phyloP scores from a whole-genome alignment of 495 filamentous ascomycete genomes.

The Penicillium dipodomyicola region DNA sequence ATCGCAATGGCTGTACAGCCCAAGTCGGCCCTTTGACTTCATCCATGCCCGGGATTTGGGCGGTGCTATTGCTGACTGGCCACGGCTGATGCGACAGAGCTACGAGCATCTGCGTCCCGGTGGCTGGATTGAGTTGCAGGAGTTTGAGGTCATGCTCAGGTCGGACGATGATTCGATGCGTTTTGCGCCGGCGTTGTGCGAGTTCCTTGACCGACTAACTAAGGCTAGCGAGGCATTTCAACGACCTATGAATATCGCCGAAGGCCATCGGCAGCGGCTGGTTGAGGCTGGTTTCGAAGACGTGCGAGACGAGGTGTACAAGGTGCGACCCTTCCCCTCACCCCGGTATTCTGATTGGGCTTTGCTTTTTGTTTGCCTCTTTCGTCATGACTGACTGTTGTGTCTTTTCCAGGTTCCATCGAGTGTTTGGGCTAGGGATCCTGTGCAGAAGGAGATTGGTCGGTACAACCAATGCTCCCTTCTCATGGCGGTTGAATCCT shows the following conservation, averaged over 20 bases:
- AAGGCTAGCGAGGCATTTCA: conserved; percentile 39
- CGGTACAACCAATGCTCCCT: conserved; percentile 42
- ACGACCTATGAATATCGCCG: conserved; percentile 41
- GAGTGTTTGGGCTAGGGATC: conserved; percentile 44
- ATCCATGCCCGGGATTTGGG: conserved; percentile 50
- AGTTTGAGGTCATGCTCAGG: conserved; percentile 45
- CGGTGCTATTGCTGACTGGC: conserved; percentile 48
- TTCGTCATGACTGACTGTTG: neutral
- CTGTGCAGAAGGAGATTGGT: conserved; percentile 48
- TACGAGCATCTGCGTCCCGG: conserved; percentile 47
- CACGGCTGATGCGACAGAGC: conserved; percentile 35
- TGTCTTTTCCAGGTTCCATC: conserved; percentile 32
- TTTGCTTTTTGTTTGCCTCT: neutral
- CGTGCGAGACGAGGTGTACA: conserved; percentile 42
- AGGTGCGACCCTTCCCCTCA: conserved; percentile 28
- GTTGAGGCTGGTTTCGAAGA: conserved; percentile 39
- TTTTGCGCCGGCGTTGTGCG: conserved; percentile 31
- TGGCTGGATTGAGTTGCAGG: conserved; percentile 55
- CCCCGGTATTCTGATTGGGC: neutral
- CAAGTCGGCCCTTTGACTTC: conserved; percentile 43
- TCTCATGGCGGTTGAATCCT: conserved; percentile 41
- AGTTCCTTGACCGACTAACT: conserved; percentile 33
- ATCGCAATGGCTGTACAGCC: conserved; percentile 47
- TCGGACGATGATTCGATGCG: conserved; percentile 43
- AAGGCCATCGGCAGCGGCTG: conserved; percentile 30